These are phyloP conservation scores for Phytopythium aichiense DNA, from an alignment of 352 stramenopile species.

Conservation along the genomic window DNA sequence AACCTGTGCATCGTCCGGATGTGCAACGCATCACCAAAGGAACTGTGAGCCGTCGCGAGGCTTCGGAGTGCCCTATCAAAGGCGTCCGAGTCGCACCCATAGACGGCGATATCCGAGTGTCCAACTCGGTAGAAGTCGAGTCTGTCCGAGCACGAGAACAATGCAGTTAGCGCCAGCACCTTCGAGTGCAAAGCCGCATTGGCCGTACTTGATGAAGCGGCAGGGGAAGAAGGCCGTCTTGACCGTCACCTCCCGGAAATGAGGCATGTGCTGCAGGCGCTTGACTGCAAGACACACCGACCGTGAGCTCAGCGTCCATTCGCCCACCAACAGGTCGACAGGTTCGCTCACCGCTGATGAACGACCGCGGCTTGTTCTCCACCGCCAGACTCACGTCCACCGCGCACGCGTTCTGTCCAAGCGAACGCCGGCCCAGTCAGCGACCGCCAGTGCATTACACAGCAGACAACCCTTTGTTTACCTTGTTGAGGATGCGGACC, in stretches of 20 bases:
- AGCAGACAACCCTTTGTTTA: conserved; percentile 5
- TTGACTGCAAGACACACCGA: conserved; percentile 30
- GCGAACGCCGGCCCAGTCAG: not conserved
- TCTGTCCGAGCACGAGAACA: conserved; percentile 12
- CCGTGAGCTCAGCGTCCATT: not conserved
- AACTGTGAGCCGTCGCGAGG: not conserved
- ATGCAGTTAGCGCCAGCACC: not conserved
- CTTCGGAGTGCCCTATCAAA: not conserved
- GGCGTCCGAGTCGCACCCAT: conserved; percentile 32
- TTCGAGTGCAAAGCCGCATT: not conserved
- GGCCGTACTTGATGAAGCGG: conserved; percentile 44
- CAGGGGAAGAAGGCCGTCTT: conserved; percentile 61
- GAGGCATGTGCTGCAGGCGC: conserved; percentile 37
- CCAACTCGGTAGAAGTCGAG: conserved; percentile 47
- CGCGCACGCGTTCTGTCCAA: conserved; percentile 49
- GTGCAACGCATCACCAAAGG: not conserved
- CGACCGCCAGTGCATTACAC: not conserved
- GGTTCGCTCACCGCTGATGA: conserved; percentile 35
- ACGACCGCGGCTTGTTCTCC: conserved; percentile 59
- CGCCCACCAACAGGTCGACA: too few relatives aligned
- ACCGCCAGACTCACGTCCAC: conserved; percentile 63
- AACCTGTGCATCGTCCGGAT: conserved; percentile 17
- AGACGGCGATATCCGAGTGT: conserved; percentile 57
- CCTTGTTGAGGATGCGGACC: conserved; percentile 74
- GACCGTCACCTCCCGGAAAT: conserved; percentile 50